Conservation (phyloP, 805 yeast genomes). For the Sugiyamaella qingdaonensis region DNA sequence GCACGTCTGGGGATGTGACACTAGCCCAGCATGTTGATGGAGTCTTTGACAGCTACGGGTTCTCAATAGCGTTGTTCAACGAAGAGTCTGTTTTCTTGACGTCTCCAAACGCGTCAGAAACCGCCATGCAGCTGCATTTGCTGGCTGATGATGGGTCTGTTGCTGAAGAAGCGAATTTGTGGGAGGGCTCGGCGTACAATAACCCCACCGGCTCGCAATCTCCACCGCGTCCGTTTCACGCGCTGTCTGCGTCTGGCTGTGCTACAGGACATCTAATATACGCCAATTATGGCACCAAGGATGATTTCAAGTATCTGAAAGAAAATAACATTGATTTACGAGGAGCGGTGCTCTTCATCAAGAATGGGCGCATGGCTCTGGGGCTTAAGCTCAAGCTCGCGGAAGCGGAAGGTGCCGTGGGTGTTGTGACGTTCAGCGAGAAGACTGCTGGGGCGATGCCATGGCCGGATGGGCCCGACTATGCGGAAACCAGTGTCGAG, state of each 20-base stretch:
- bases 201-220: constrained; percentile 25
- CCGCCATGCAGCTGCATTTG: constrained; percentile 26
- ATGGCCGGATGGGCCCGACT: constrained; percentile 34
- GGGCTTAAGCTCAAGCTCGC: constrained; percentile 56
- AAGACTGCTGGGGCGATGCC: constrained; percentile 15
- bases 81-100: constrained; percentile 56
- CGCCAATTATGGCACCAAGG: constrained; percentile 59
- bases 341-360: constrained; percentile 55
- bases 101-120: constrained; percentile 49
- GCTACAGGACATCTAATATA: constrained; percentile 53
- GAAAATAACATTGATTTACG: constrained; percentile 38
- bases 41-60: constrained; percentile 54
- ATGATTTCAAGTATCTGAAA: constrained; percentile 47
- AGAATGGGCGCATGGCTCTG: constrained; percentile 47
- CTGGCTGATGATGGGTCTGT: constrained; percentile 26
- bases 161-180: constrained; percentile 37
- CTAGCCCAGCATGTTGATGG: constrained; percentile 62
- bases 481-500: constrained; percentile 45
- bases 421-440: constrained; percentile 61
- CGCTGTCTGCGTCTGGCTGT: constrained; percentile 59
- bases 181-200: constrained; percentile 32
- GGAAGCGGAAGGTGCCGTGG: constrained; percentile 52
- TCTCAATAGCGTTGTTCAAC: constrained; percentile 38
- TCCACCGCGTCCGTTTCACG: constrained; percentile 48
- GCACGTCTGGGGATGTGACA: constrained; percentile 79